Evolutionary conservation across 257 asterid genomes (phyloP), one percentile per base, ranked within the genome.

Genomic region (Anisodus acutangulus): DNA sequence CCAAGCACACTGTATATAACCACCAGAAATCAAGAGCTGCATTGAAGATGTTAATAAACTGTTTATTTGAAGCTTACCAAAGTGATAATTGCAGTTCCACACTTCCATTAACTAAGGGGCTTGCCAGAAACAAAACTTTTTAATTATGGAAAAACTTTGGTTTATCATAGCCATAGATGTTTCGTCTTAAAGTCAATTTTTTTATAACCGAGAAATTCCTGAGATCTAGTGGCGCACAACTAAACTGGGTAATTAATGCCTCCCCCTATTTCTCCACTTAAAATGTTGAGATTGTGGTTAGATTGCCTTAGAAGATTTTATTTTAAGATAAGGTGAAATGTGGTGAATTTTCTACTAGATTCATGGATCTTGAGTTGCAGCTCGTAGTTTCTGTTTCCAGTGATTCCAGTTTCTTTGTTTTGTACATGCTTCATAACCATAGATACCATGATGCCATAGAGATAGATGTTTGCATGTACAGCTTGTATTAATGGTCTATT

Each of bases 401-500:
- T 59, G 6, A 59, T 17, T 59, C 66, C 26, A 59, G 7, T 59
- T 16, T 8, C 66, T 59, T 59, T 59, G 66, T 59, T n/a, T 59
- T 59, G 26, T 16, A 59, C 3, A 59, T 59, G 64, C 66, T 59
- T 59, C 66, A 17, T 59, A 59, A 59, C 66, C 66, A 17, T 59
- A 6, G 66, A 59, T 59, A 59, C 66, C 66, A 59, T 17, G 66
- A 3, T 15, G 45, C 62, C 62, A 57, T 57, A 57, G 31, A 59
- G 31, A 58, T 7, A 58, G 64, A n/a, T 58, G 26, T 17, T 59
- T 59, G 31, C 19, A 0, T 22, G 26, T 22, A 22, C 26, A 22
- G 26, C 26, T 31, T 78, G 51, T 78, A 16, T 54, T 78, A 31
- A 53, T 53, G 64, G 82, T 78, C 82, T 78, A 35, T 53, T 78